Evolutionary conservation across 345 rosid genomes (phyloP).

Genomic region (Aquilaria malaccensis): DNA sequence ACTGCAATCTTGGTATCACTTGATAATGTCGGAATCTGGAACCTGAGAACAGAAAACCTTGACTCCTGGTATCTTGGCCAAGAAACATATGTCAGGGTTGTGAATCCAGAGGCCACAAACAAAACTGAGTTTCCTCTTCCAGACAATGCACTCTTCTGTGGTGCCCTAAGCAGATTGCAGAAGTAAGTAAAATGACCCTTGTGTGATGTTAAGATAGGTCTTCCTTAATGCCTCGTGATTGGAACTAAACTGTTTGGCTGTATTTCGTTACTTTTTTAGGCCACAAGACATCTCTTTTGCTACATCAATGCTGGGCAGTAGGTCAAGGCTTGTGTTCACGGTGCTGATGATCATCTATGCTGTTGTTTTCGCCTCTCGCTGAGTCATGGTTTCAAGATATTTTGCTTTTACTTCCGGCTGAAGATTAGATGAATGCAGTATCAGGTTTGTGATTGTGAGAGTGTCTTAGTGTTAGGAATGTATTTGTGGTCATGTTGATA

Average conservation of each 20-base stretch:
- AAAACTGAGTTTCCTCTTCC: conserved; percentile 84
- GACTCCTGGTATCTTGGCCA: conserved; percentile 99
- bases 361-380: conserved; percentile 13
- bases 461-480: conserved; percentile 20
- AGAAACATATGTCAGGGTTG: conserved; percentile 84
- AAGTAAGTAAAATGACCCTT: conserved; percentile 37
- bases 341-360: conserved; percentile 25
- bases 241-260: conserved; percentile 9
- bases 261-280: conserved; percentile 30
- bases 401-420: conserved; percentile 2
- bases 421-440: conserved; percentile 14
- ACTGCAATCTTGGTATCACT: conserved; percentile 82
- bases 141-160: conserved; percentile 84
- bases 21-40: conserved; percentile 97
- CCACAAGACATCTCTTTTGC: conserved; percentile 64
- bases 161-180: conserved; percentile 64
- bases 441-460: conserved; percentile 28
- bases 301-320: conserved; percentile 14
- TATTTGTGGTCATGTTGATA: conserved; percentile 27
- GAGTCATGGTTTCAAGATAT: conserved; percentile 10
- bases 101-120: conserved; percentile 89
- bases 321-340: conserved; percentile 24
- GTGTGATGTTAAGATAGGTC: neutral
- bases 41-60: conserved; percentile 90
- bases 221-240: neutral